Evolutionary conservation across 2,329 filamentous ascomycete species (phyloP).

Genomic region (Neonectria punicea): DNA sequence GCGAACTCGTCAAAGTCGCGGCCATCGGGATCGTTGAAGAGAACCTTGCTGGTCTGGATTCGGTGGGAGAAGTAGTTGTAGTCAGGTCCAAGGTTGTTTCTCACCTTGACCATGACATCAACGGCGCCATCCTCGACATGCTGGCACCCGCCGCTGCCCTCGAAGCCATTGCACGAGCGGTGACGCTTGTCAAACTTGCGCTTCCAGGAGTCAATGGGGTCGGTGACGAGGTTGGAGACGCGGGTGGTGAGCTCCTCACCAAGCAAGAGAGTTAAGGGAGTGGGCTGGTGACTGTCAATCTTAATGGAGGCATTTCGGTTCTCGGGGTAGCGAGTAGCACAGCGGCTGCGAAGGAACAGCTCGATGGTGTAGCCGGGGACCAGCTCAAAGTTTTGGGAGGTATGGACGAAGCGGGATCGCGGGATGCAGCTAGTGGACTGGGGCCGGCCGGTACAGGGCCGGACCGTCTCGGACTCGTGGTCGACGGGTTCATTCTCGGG

Average conservation of each 20-base stretch:
- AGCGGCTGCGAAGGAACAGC: slow-evolving; percentile 57
- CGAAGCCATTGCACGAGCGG: slow-evolving; percentile 48
- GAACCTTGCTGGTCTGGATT: slow-evolving; percentile 54
- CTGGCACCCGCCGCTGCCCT: slow-evolving; percentile 51
- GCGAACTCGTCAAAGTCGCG: slow-evolving; percentile 59
- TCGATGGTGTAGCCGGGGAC: slow-evolving; percentile 62
- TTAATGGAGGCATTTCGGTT: slow-evolving; percentile 51
- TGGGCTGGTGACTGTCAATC: slow-evolving; percentile 58
- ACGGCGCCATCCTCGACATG: slow-evolving; percentile 57
- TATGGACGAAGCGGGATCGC: slow-evolving; percentile 56
- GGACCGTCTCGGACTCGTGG: slow-evolving; percentile 51
- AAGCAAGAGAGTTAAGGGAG: slow-evolving; percentile 58
- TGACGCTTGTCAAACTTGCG: slow-evolving; percentile 54
- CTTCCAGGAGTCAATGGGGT: slow-evolving; percentile 53
- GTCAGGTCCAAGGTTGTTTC: slow-evolving; percentile 61
- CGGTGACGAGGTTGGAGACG: slow-evolving; percentile 54
- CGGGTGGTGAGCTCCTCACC: slow-evolving; percentile 61
- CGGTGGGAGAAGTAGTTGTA: slow-evolving; percentile 57
- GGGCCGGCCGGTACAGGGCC: slow-evolving; percentile 54
- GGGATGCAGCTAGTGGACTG: slow-evolving; percentile 58
- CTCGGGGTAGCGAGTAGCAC: slow-evolving; percentile 48
- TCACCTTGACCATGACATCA: slow-evolving; percentile 57
- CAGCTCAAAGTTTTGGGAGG: slow-evolving; percentile 39
- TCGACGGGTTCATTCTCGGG: slow-evolving; percentile 52
- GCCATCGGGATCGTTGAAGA: slow-evolving; percentile 57